Evolutionary conservation across 2,329 filamentous ascomycete genomes (phyloP).

Genomic region (Arthrobotrys megalospora): DNA sequence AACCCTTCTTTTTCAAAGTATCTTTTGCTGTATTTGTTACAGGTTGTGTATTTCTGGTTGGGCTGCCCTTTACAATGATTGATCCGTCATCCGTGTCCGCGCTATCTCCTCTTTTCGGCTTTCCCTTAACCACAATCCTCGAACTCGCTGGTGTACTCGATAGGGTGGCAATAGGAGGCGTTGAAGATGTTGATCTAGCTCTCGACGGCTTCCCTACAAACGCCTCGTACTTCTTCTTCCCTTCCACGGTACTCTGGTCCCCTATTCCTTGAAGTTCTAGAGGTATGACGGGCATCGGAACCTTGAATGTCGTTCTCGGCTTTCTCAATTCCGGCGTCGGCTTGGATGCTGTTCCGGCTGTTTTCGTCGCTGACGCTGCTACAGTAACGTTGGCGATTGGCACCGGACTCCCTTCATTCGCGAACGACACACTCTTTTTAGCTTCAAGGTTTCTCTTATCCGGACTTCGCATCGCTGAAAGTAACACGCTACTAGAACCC

Average conservation of each 20-base stretch:
- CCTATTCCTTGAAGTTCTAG: slow-evolving; percentile 40
- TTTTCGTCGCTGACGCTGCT: background rate
- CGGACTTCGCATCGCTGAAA: slow-evolving; percentile 52
- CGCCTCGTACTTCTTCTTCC: slow-evolving; percentile 40
- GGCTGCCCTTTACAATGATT: background rate
- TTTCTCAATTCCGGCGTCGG: slow-evolving; percentile 21
- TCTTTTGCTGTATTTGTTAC: background rate
- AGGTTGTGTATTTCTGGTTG: background rate
- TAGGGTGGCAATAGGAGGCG: slow-evolving; percentile 25
- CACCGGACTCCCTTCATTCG: slow-evolving; percentile 52
- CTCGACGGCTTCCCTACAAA: slow-evolving; percentile 37
- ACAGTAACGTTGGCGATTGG: background rate
- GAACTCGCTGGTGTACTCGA: slow-evolving; percentile 1
- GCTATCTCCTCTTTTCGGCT: background rate
- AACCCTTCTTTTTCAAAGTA: slow-evolving; percentile 2
- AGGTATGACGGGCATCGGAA: slow-evolving; percentile 46
- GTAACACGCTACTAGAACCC: slow-evolving; percentile 33
- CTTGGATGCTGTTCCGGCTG: background rate
- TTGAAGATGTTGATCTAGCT: slow-evolving; percentile 38
- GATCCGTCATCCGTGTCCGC: background rate
- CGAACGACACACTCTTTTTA: slow-evolving; percentile 58
- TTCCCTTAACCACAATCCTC: slow-evolving; percentile 10
- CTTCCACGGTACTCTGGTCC: slow-evolving; percentile 37
- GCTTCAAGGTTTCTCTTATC: slow-evolving; percentile 47
- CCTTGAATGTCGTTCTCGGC: slow-evolving; percentile 50